Conservation (phyloP, 2,329 filamentous ascomycete genomes). For the Trichoderma sp. region DNA sequence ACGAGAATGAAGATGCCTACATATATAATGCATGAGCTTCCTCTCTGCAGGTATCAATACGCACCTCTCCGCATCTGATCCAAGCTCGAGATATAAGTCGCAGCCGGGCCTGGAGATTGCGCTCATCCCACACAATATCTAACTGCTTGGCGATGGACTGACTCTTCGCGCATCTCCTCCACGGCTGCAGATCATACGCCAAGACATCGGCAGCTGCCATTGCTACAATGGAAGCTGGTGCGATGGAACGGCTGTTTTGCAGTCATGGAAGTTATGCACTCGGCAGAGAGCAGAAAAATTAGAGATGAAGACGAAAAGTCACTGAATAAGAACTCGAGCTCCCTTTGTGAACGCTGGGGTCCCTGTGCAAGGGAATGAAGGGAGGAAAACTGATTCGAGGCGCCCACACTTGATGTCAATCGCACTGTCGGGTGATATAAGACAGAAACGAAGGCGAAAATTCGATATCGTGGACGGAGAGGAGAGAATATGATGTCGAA, state of each 20-base stretch:
- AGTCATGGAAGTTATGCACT: constrained; percentile 24
- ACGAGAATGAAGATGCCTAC: not conserved
- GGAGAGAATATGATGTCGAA: not conserved
- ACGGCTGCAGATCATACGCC: not conserved
- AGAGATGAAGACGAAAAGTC: not conserved
- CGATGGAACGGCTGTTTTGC: constrained; percentile 2
- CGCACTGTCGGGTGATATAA: not conserved
- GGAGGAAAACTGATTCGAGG: not conserved
- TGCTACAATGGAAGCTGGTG: constrained; percentile 17
- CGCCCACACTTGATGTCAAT: not conserved
- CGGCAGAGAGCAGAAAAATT: not conserved
- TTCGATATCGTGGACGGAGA: not conserved
- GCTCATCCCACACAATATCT: constrained; percentile 34
- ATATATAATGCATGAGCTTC: not conserved
- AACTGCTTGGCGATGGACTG: not conserved
- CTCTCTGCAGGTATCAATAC: constrained; percentile 2
- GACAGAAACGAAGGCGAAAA: not conserved
- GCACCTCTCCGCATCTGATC: constrained; percentile 33
- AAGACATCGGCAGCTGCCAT: constrained; percentile 25
- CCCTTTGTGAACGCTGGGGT: not conserved
- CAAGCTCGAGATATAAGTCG: constrained; percentile 40
- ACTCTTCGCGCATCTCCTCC: constrained; percentile 14
- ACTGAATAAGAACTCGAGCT: not conserved
- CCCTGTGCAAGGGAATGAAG: constrained; percentile 4
- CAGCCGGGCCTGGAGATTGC: constrained; percentile 33